Base-by-base conservation (phyloP, 495 filamentous ascomycete species). In the Neurospora hispaniola region DNA sequence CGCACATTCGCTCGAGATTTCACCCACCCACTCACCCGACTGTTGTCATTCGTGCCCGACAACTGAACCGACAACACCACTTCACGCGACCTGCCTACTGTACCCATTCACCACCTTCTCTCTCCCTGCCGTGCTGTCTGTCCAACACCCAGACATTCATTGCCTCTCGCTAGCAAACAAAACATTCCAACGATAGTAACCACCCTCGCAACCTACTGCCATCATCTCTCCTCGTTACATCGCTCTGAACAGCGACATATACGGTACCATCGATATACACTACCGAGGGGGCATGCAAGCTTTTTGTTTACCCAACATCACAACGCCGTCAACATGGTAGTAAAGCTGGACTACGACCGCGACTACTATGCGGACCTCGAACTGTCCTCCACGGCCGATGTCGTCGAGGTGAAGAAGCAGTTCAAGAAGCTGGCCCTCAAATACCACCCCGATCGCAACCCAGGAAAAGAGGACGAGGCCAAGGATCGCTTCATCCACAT, bases 351-450 rank as follows among this genome's bases (percentile, higher is more conserved):
- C 75, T 84, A 88, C 74, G 86, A 86, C 73, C 87, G 88, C 77
- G 90, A 97, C 81, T 97, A 97, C 84, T 97, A 97, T 81, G 88
- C 89, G 54, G 94, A 97, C 82, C 86, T 97, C 41, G 92, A 91
- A 70, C 79, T 97, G 12, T 76, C 85, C 0, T 80, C 88, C 9
- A 85, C 82, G 72, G 92, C 91, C 43, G 88, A 91, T 73, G 76
- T 85, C 5, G 86, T 88, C 5, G 93, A 96, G 44, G 88, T 97
- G 76, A 96, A 93, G 81, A 94, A 89, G 82, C 91, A 94, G 76
- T 98, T 94, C 83, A 88, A 89, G 76, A 94, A 93, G 81, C 86
- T 97, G 76, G 94, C 94, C 42, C 86, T 96, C 38, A 90, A 90
- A 76, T 96, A 90, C 76, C 94, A 98, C 78, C 94, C 94, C 8